Evolutionary conservation across 352 stramenopile species (phyloP).

Genomic region (Globisporangium paroecandrum): DNA sequence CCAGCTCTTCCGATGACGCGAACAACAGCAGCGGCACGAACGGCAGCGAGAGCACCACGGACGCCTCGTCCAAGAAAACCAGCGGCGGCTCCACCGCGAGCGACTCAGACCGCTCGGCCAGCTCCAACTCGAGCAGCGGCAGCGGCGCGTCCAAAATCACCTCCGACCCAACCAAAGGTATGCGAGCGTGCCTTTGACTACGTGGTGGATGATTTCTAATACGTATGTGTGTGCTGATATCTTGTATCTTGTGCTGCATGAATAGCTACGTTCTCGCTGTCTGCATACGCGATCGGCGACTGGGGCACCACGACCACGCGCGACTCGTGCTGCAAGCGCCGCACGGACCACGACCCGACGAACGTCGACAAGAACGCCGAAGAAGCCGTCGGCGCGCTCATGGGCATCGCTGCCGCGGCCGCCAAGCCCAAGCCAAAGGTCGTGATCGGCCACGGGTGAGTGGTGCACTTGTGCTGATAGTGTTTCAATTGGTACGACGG

Average conservation of each 20-base stretch:
- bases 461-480: background rate
- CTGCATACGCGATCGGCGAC: constrained; percentile 69
- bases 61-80: constrained; percentile 10
- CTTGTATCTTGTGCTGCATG: background rate
- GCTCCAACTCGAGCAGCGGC: constrained; percentile 17
- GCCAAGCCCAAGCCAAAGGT: constrained; percentile 44
- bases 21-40: constrained; percentile 18
- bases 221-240: background rate
- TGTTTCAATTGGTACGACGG: background rate
- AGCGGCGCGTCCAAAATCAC: constrained; percentile 27
- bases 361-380: constrained; percentile 66
- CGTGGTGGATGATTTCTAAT: background rate
- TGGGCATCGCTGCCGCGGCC: constrained; percentile 46
- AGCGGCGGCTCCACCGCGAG: background rate
- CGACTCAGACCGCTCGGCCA: constrained; percentile 21
- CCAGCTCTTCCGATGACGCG: constrained; percentile 24
- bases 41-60: constrained; percentile 11
- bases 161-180: constrained; percentile 51
- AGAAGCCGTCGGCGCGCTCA: constrained; percentile 58
- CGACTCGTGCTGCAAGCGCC: constrained; percentile 72
- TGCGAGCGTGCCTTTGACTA: background rate
- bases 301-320: constrained; percentile 60
- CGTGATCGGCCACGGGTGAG: constrained; percentile 48
- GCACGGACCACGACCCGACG: constrained; percentile 40
- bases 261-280: constrained; percentile 44